Base-by-base conservation (phyloP, 2,329 filamentous ascomycete species). In the Neodidymelliopsis sp. region DNA sequence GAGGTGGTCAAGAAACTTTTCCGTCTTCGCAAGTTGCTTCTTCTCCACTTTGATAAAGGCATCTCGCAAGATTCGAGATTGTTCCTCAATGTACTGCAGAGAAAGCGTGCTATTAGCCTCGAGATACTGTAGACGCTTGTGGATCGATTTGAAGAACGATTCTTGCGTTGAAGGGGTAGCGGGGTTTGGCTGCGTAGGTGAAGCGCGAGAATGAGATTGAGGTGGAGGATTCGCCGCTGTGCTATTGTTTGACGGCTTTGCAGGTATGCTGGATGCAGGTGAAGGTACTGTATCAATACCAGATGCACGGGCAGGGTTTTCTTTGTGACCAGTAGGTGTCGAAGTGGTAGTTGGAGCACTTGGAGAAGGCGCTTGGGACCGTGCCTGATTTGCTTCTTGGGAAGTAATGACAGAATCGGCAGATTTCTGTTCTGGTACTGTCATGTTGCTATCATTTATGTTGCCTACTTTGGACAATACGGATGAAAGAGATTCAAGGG, bases 111-210 rank as follows among this genome's bases (percentile, higher is more conserved):
- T 91, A 70, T 97, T 99, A 12, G 90, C 84, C 72, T 99, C 94
- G 6, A 97, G 85, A 62, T 92, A 86, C 57, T 93, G 90, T 4
- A 99, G 81, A 1, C 94, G 89, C 73, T 97, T 97, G 56, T 92
- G 91, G 7, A 97, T 88, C 4, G 91, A 90, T 71, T 97, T 97
- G 81, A 97, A 99, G 74, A 99, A 97, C 2, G 90, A 94, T 70
- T 99, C 94, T 72, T 99, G 94, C 1, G 95, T 94, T 0, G 92
- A 91, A 2, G 93, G 92, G 1, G 85, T 83, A 1, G 88, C 74
- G 2, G 81, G 73, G 20, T 62, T 67, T 1, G 79, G 75, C 59
- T 82, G 74, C 19, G 76, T 74, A 30, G 79, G 65, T 7, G 78
- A 60, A 19, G 54, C 50, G 20, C 69, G 62, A 12, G 60, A 29